phyloP scores from a whole-genome alignment of 306 rosid genomes.

The Sindora glabra region DNA sequence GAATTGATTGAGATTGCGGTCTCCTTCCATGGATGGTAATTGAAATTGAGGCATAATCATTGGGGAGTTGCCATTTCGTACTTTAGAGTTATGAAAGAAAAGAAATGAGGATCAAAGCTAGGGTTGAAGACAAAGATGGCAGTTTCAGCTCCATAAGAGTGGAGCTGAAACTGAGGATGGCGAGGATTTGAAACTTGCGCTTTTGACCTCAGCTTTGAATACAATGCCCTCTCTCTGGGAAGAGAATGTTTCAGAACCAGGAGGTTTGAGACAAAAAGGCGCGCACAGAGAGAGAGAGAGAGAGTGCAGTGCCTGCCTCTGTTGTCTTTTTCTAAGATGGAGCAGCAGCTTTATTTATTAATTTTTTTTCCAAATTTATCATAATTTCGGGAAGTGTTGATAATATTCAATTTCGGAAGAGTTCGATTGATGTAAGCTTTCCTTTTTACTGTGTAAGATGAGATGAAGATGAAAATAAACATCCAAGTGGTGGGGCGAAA shows the following conservation, averaged over 20 bases:
- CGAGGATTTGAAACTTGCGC: not conserved
- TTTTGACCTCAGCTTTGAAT: not conserved
- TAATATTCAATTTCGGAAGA: too few species aligned
- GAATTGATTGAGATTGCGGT: not conserved
- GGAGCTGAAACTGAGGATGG: slow-evolving; percentile 30
- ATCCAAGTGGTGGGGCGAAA: not conserved
- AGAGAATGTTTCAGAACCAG: not conserved
- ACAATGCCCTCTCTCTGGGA: too few species aligned
- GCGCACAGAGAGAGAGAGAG: not conserved
- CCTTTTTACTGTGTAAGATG: too few species aligned
- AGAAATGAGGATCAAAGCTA: not conserved
- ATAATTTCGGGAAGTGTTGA: not conserved
- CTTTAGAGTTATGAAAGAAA: not conserved
- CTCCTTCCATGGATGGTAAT: not conserved
- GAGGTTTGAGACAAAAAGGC: not conserved
- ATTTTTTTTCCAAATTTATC: too few species aligned
- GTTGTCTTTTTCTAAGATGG: too few species aligned
- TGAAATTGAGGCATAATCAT: not conserved
- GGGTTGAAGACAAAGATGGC: not conserved
- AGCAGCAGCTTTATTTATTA: not conserved
- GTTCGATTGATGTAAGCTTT: too few species aligned
- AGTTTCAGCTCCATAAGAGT: slow-evolving; percentile 29
- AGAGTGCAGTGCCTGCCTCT: not conserved
- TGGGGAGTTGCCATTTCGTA: too few species aligned
- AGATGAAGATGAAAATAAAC: not conserved